Base-by-base conservation (phyloP, 2,329 filamentous ascomycete genomes). In the Sclerotinia trifoliorum region DNA sequence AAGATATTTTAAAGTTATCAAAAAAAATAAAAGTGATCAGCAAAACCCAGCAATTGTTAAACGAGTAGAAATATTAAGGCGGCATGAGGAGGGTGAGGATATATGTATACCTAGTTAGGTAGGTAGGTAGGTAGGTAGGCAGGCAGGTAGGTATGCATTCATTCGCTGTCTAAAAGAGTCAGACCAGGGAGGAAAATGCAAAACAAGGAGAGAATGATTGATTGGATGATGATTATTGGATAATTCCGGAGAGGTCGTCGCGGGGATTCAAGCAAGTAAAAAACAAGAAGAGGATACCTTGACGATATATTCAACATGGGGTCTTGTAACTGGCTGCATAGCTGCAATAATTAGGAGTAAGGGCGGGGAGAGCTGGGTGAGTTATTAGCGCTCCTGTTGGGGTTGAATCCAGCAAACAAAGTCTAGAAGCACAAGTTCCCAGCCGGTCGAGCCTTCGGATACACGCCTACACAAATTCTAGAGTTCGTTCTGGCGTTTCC, bases 11-110 rank as follows among this genome's bases (percentile, higher is more conserved):
- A 49, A 48, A 48, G 19, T 5, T 46, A 35, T 60, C 57, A 49
- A 24, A 49, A 49, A 19, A 39, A 60, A 60, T 35, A 29, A 62
- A 62, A 29, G 26, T 44, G 49, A 64, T 64, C 48, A 64, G 52
- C 35, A 29, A 64, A 64, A 39, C n/a, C 6, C 15, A 32, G 17
- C 5, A 26, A 46, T 42, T 42, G 42, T n/a, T 48, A 17, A 21
- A 11, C n/a, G 10, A 10, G 11, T 35, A 10, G 7, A 29, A 46
- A n/a, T 19, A 35, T 24, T 66, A 66, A 48, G 55, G 64, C 64
- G 64, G 64, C 64, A n/a, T 51, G 52, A 39, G 44, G 49, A 42
- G 65, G 51, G 35, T 35, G 35, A 52, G 21, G 21, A 29, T 21
- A 32, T 39, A 24, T 13, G 35, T 19, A 46, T 19, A 46, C n/a